Evolutionary conservation across 2,329 filamentous ascomycete species (phyloP).

Genomic region (Hypoxylon sp.): DNA sequence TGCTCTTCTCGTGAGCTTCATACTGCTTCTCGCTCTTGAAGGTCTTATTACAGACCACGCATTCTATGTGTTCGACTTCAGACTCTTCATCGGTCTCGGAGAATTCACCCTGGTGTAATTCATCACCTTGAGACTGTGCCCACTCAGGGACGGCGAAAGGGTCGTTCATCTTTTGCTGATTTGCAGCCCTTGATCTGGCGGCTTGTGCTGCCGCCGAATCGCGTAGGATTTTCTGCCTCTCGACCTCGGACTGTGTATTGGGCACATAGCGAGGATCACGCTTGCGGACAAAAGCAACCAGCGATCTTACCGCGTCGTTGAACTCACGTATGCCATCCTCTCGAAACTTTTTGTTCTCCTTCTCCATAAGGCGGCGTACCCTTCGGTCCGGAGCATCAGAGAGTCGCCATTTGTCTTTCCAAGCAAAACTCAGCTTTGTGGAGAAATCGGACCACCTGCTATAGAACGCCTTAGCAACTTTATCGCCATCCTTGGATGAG

Average conservation of each 20-base stretch:
- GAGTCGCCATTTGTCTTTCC: conserved; percentile 88
- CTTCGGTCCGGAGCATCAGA: conserved; percentile 90
- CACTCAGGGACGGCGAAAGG: conserved; percentile 79
- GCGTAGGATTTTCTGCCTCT: conserved; percentile 83
- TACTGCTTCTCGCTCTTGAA: conserved; percentile 96
- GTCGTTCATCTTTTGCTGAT: conserved; percentile 79
- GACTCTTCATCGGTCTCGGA: conserved; percentile 70
- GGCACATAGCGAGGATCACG: conserved; percentile 87
- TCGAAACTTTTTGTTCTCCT: conserved; percentile 88
- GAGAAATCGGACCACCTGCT: conserved; percentile 83
- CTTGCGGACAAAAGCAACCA: conserved; percentile 91
- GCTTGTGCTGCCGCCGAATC: conserved; percentile 88
- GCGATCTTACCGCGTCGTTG: conserved; percentile 89
- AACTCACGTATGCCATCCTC: conserved; percentile 90
- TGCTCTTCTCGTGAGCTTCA: conserved; percentile 93
- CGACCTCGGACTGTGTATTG: conserved; percentile 82
- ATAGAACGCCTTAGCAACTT: conserved; percentile 86
- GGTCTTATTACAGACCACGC: conserved; percentile 80
- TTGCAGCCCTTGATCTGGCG: conserved; percentile 83
- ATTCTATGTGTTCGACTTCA: conserved; percentile 76
- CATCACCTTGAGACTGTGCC: conserved; percentile 74
- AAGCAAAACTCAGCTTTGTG: conserved; percentile 88
- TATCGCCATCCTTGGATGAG: conserved; percentile 78
- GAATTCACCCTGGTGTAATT: conserved; percentile 68
- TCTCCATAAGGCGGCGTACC: conserved; percentile 89